These are phyloP conservation scores for Sporothrix globosa DNA, from an alignment of 2,329 filamentous ascomycete genomes.

Conservation along the genomic window DNA sequence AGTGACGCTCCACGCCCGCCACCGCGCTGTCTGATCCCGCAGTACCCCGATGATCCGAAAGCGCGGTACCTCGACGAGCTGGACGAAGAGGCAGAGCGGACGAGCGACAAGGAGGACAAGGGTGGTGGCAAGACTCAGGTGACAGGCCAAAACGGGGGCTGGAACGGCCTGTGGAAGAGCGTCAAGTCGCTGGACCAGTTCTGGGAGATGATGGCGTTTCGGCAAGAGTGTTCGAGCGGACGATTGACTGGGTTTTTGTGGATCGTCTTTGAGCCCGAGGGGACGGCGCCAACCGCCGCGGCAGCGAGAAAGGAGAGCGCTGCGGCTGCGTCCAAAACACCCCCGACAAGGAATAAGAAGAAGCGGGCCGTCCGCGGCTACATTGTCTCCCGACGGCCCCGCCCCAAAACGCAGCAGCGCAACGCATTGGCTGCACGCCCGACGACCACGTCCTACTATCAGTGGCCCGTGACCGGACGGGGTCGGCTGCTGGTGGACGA, in stretches of 20 bases:
- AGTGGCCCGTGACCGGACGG: conserved; percentile 64
- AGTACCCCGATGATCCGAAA: conserved; percentile 95
- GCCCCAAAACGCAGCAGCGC: conserved; percentile 62
- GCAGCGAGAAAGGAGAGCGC: background rate
- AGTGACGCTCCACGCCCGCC: conserved; percentile 58
- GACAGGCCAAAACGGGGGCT: background rate
- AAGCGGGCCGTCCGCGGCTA: conserved; percentile 60
- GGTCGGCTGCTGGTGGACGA: conserved; percentile 67
- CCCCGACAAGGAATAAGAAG: conserved; percentile 41
- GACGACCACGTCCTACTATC: conserved; percentile 63
- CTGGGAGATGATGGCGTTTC: conserved; percentile 97
- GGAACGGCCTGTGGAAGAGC: conserved; percentile 75
- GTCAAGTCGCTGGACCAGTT: conserved; percentile 86
- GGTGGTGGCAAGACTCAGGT: conserved; percentile 37
- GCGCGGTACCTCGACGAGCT: conserved; percentile 85
- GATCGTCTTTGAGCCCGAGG: conserved; percentile 73
- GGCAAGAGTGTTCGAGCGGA: conserved; percentile 93
- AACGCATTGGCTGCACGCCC: conserved; percentile 54
- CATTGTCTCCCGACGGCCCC: conserved; percentile 66
- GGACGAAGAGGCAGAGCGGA: conserved; percentile 75
- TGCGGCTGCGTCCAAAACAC: background rate
- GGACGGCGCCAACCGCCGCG: background rate
- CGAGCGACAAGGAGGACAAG: conserved; percentile 42
- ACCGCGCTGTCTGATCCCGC: conserved; percentile 81
- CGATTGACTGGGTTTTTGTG: conserved; percentile 92